phyloP scores from a whole-genome alignment of 805 yeast genomes.

The Cyberlindnera mississippiensis region DNA sequence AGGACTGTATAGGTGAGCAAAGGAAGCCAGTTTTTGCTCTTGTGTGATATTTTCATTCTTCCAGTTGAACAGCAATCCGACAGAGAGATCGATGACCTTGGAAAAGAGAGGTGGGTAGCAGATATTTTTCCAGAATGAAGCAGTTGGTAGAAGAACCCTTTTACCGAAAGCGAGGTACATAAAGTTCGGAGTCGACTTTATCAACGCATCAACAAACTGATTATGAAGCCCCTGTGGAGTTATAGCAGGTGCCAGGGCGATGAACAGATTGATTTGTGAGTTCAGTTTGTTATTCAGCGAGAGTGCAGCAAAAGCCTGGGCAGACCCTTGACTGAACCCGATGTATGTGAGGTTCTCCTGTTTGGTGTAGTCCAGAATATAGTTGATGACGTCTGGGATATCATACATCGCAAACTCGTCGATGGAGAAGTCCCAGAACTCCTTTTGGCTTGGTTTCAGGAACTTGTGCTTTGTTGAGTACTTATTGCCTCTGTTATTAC shows the following conservation, averaged over 20 bases:
- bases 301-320: slow-evolving; percentile 88
- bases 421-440: slow-evolving; percentile 86
- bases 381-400: slow-evolving; percentile 80
- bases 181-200: slow-evolving; percentile 72
- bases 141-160: slow-evolving; percentile 65
- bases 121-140: slow-evolving; percentile 73
- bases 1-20: slow-evolving; percentile 84
- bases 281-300: slow-evolving; percentile 65
- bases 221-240: slow-evolving; percentile 84
- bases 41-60: slow-evolving; percentile 61
- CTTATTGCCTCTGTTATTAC: slow-evolving; percentile 90
- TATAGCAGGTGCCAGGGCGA: slow-evolving; percentile 92
- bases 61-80: slow-evolving; percentile 77
- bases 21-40: slow-evolving; percentile 73
- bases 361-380: slow-evolving; percentile 53
- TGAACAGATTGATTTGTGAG: slow-evolving; percentile 47
- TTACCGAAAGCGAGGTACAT: slow-evolving; percentile 74
- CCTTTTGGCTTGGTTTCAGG: slow-evolving; percentile 35
- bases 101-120: slow-evolving; percentile 76
- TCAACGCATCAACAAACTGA: slow-evolving; percentile 67
- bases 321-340: slow-evolving; percentile 93
- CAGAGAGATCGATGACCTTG: slow-evolving; percentile 65
- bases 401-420: slow-evolving; percentile 93
- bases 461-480: slow-evolving; percentile 75
- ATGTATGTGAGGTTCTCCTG: slow-evolving; percentile 63